Evolutionary conservation across 1,139 yeast species (phyloP), one percentile per base, ranked within the genome.

Genomic region (Yamadazyma diddensiae): DNA sequence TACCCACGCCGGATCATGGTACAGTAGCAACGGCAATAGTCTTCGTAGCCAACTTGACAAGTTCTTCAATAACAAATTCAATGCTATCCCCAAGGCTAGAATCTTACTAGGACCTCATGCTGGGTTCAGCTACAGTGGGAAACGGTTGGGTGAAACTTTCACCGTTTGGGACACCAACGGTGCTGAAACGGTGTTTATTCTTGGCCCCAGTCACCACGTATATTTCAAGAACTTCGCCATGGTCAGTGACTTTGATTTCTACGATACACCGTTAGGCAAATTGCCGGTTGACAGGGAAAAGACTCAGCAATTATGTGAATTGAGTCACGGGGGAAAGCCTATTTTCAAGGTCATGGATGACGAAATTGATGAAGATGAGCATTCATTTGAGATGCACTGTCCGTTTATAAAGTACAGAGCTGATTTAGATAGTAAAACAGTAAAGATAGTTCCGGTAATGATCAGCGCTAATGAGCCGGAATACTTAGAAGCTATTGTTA

Each of bases 201-300:
- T 92, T 48, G 97, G 98, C 0, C 98, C 99, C 0, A 83, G 96
- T 0, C 99, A 92, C 52, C 95, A 86, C 53, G 80, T 83, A n/a
- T 87, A 82, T 52, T 87, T 84, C 60, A 66, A 67, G 35, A 70
- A 73, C 24, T 69, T 70, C 15, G 88, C 80, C 1, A 63, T 72
- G 44, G 53, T 87, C 4, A 69, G 86, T 2, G 57, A 55, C 2
- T 87, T 68, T 49, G 65, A 65, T 8, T 49, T 42, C 9, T 81
- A 87, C 48, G 82, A 73, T 28, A 90, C 98, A 0, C 98, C 98
- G 0, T 52, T 90, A 8, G 98, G 98, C 0, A 55, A 71, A 24
- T 50, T 92, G 3, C 65, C 70, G 0, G 84, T 90, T 11, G 97
- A 90, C 52, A 10, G 24, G 8, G 34, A 19, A 3, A 33, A 40